Conservation (phyloP, 352 stramenopile genomes). For the Phytophthora cryptogea region DNA sequence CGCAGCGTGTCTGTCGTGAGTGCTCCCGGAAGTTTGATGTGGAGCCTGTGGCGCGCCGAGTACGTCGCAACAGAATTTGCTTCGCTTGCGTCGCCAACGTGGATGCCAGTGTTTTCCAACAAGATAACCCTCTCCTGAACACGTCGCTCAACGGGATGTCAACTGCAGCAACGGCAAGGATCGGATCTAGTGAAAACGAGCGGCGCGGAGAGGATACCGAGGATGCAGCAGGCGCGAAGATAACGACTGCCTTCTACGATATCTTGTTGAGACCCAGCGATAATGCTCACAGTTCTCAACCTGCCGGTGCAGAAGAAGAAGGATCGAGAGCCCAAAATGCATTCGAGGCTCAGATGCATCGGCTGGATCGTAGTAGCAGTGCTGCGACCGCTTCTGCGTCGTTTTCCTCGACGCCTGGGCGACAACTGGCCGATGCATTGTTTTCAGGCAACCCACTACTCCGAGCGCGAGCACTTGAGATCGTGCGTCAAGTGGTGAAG, state of each 20-base stretch:
- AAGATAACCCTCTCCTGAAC: constrained; percentile 33
- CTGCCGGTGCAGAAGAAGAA: constrained; percentile 3
- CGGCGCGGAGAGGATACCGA: constrained; percentile 7
- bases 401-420: constrained; percentile 40
- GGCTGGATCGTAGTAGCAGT: constrained; percentile 35
- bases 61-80: constrained; percentile 67
- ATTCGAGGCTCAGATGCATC: constrained; percentile 21
- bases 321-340: neutral
- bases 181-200: constrained; percentile 2
- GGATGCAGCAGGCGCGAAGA: constrained; percentile 8
- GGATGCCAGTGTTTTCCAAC: constrained; percentile 50
- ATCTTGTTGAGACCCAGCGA: constrained; percentile 21
- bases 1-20: constrained; percentile 58
- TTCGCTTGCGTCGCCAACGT: constrained; percentile 61
- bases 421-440: constrained; percentile 63
- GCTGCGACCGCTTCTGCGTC: constrained; percentile 24
- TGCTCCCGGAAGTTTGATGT: constrained; percentile 77
- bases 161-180: constrained; percentile 4
- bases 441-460: constrained; percentile 59
- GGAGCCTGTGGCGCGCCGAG: constrained; percentile 45
- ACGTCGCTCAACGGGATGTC: constrained; percentile 23
- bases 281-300: constrained; percentile 9
- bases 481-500: constrained; percentile 52
- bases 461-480: constrained; percentile 56
- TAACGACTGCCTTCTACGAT: constrained; percentile 36